Conservation (phyloP, 257 asterid genomes). For the Nicotiana knightiana region DNA sequence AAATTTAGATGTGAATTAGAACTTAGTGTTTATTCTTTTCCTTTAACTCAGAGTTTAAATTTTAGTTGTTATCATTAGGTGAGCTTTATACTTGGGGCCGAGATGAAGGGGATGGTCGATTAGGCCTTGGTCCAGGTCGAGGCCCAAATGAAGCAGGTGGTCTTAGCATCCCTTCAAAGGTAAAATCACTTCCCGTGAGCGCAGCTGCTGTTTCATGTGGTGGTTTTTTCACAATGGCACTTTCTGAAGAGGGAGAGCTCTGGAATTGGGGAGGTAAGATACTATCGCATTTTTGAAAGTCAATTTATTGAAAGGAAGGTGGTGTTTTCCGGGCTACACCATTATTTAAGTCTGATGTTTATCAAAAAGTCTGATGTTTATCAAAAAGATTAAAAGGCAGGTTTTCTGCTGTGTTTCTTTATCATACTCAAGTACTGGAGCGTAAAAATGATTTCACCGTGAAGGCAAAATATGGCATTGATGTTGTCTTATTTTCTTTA, state of each 20-base stretch:
- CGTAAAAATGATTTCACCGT: slow-evolving; percentile 25
- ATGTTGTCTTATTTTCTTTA: neutral
- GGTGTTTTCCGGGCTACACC: neutral
- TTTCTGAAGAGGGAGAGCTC: slow-evolving; percentile 77
- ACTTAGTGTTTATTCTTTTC: neutral
- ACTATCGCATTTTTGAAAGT: neutral
- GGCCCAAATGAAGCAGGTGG: slow-evolving; percentile 95
- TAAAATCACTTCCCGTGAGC: slow-evolving; percentile 61
- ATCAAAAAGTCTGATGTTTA: neutral
- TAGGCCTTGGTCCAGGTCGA: slow-evolving; percentile 95
- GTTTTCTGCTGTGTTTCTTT: neutral
- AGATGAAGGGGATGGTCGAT: slow-evolving; percentile 97
- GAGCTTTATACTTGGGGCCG: slow-evolving; percentile 91
- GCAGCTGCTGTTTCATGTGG: slow-evolving; percentile 93
- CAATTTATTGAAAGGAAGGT: neutral
- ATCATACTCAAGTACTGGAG: neutral
- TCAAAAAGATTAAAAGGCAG: neutral
- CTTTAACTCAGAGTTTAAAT: neutral
- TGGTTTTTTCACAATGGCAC: slow-evolving; percentile 94
- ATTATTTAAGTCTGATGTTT: neutral
- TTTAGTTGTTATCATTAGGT: slow-evolving; percentile 32
- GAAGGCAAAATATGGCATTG: slow-evolving; percentile 46
- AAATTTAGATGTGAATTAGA: neutral
- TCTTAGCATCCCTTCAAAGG: slow-evolving; percentile 73
- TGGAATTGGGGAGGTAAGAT: slow-evolving; percentile 97